Evolutionary conservation across 176 grass and related monocot species (phyloP).

Genomic region (Avena atlantica): DNA sequence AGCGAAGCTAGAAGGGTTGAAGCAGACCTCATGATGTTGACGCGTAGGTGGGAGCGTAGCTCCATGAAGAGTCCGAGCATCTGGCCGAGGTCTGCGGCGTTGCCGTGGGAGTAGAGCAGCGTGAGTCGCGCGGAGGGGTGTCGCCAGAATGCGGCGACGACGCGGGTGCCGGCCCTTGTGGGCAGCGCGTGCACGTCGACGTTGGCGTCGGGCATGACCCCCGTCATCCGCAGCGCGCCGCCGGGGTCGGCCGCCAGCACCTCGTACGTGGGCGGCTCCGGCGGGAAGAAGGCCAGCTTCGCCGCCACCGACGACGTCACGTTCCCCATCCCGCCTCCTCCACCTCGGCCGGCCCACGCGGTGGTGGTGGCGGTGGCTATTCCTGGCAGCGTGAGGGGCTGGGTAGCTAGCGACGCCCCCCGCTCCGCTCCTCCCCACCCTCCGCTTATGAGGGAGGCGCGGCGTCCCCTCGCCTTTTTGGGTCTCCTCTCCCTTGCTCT

Average conservation of each 20-base stretch:
- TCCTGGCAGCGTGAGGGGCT: constrained; percentile 2
- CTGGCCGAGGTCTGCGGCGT: constrained; percentile 96
- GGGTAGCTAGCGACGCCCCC: too few relatives aligned
- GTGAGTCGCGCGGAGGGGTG: constrained; percentile 80
- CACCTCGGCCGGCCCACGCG: background rate
- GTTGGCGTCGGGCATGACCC: constrained; percentile 49
- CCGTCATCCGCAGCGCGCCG: constrained; percentile 54
- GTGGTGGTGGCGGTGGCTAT: constrained; percentile 22
- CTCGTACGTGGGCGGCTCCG: constrained; percentile 92
- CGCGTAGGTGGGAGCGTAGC: constrained; percentile 93
- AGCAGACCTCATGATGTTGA: constrained; percentile 92
- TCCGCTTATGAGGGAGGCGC: constrained; percentile 16
- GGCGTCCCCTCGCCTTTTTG: background rate
- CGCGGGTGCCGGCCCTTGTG: constrained; percentile 70
- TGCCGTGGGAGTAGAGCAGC: constrained; percentile 94
- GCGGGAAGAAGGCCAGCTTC: constrained; percentile 96
- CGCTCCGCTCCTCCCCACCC: too few relatives aligned
- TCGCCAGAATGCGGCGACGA: constrained; percentile 84
- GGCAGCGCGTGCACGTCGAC: constrained; percentile 72
- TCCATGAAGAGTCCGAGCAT: constrained; percentile 96
- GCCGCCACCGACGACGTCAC: constrained; percentile 95
- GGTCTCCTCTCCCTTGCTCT: background rate
- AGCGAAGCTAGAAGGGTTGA: background rate
- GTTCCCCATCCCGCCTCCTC: constrained; percentile 74
- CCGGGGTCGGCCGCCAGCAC: constrained; percentile 37